phyloP scores from a whole-genome alignment of 1,284 basidiomycete genomes.

The Marasmius sp. region DNA sequence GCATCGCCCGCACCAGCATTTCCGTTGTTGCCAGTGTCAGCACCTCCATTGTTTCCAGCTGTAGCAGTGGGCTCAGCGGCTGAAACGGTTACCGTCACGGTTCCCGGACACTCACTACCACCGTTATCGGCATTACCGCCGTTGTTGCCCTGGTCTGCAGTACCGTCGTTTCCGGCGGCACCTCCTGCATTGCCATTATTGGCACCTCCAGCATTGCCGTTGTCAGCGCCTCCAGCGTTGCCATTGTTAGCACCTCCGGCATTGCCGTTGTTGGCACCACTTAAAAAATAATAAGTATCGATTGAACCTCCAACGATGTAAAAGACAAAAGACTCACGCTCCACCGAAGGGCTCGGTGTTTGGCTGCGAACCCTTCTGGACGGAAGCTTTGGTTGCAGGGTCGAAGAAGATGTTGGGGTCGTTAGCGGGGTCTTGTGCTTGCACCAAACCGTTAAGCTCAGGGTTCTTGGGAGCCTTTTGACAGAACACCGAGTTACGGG shows the following conservation, averaged over 20 bases:
- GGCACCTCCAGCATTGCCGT: conserved; percentile 13
- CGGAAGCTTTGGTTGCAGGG: conserved; percentile 42
- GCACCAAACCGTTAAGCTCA: conserved; percentile 46
- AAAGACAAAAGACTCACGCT: conserved; percentile 8
- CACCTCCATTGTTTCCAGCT: conserved; percentile 17
- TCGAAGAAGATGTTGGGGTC: conserved; percentile 58
- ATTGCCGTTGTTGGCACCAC: conserved; percentile 7
- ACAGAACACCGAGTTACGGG: conserved; percentile 54
- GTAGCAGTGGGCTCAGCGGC: conserved; percentile 24
- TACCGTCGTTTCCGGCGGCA: conserved; percentile 10
- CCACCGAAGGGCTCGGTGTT: conserved; percentile 52
- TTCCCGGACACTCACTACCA: conserved; percentile 20
- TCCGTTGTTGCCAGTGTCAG: not conserved
- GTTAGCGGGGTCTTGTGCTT: conserved; percentile 50
- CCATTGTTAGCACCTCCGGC: conserved; percentile 5
- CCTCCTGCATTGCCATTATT: conserved; percentile 19
- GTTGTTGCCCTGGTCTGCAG: not conserved
- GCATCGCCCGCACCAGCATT: conserved; percentile 7
- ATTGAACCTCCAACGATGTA: not conserved
- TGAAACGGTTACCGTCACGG: conserved; percentile 31
- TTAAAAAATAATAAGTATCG: not conserved
- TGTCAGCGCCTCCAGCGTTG: not conserved
- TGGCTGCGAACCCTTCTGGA: conserved; percentile 48
- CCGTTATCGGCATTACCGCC: not conserved
- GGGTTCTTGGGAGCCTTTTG: conserved; percentile 48